Percentiles rank a stretch among this genome's conserved stretches.
These are phyloP conservation scores for Trypanosoma lewisi DNA, from an alignment of 208 protist species.

Conservation along the genomic window DNA sequence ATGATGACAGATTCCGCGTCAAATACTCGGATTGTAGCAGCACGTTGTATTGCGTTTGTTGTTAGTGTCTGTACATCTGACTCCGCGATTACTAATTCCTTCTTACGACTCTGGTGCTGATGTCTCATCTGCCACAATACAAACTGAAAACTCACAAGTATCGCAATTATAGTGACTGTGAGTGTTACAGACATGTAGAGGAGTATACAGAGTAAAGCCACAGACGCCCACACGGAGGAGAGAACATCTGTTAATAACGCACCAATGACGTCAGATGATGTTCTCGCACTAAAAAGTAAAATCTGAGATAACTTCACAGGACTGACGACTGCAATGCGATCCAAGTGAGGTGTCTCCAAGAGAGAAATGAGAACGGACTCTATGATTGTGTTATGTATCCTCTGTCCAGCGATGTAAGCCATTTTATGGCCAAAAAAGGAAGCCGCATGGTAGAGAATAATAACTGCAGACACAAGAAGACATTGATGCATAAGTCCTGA, in stretches of 20 bases:
- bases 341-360: slow-evolving; percentile 33
- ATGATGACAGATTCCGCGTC: slow-evolving; percentile 50
- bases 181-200: slow-evolving; percentile 58
- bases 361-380: slow-evolving; percentile 34
- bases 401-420: slow-evolving; percentile 44
- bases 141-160: slow-evolving; percentile 48
- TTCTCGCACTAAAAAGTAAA: slow-evolving; percentile 39
- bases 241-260: slow-evolving; percentile 62
- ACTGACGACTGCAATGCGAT: slow-evolving; percentile 54
- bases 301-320: slow-evolving; percentile 48
- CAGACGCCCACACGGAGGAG: slow-evolving; percentile 26
- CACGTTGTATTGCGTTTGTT: slow-evolving; percentile 62
- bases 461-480: slow-evolving; percentile 33
- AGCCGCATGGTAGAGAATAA: slow-evolving; percentile 42
- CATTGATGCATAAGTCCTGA: slow-evolving; percentile 41
- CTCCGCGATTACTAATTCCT: slow-evolving; percentile 38
- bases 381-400: slow-evolving; percentile 36
- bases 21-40: slow-evolving; percentile 67
- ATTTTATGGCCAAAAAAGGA: slow-evolving; percentile 51
- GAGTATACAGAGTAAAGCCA: slow-evolving; percentile 36
- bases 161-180: slow-evolving; percentile 41
- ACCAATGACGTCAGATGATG: slow-evolving; percentile 37
- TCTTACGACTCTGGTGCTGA: slow-evolving; percentile 26
- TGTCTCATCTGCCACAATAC: slow-evolving; percentile 38
- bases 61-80: slow-evolving; percentile 43